Percentiles rank a stretch among this genome's conserved stretches.
Conservation (phyloP, 495 filamentous ascomycete species). For the Hypomontagnella monticulosa region DNA sequence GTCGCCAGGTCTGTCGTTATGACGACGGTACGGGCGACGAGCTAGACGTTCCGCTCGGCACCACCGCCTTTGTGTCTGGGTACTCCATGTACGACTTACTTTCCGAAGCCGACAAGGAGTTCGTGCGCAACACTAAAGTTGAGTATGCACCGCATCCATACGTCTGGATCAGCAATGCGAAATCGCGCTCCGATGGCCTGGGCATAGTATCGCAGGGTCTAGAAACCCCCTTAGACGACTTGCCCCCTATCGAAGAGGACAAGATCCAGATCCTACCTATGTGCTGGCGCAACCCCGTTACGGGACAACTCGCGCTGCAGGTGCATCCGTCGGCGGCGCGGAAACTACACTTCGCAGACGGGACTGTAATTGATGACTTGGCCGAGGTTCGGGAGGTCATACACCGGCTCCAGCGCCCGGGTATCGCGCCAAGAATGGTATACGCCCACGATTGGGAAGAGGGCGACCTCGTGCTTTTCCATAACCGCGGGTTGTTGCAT, state of each 20-base stretch:
- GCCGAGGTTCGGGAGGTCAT: slow-evolving; percentile 71
- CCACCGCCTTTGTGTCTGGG: slow-evolving; percentile 77
- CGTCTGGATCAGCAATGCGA: slow-evolving; percentile 76
- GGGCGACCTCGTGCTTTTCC: slow-evolving; percentile 76
- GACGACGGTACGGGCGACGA: slow-evolving; percentile 76
- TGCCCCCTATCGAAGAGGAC: slow-evolving; percentile 68
- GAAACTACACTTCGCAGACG: slow-evolving; percentile 69
- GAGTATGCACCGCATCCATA: slow-evolving; percentile 82
- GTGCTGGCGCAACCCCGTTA: slow-evolving; percentile 76
- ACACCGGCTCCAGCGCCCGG: slow-evolving; percentile 74
- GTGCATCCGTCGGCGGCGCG: slow-evolving; percentile 74
- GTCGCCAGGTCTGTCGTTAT: slow-evolving; percentile 71
- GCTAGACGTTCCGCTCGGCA: slow-evolving; percentile 73
- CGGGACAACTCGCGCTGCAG: slow-evolving; percentile 72
- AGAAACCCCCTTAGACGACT: slow-evolving; percentile 64
- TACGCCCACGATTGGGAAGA: slow-evolving; percentile 80
- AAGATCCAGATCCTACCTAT: slow-evolving; percentile 76
- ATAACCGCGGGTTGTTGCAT: slow-evolving; percentile 77
- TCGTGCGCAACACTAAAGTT: slow-evolving; percentile 68
- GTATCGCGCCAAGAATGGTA: slow-evolving; percentile 70
- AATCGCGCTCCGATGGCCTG: slow-evolving; percentile 70
- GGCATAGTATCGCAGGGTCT: slow-evolving; percentile 69
- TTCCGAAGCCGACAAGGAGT: slow-evolving; percentile 69
- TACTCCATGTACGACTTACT: slow-evolving; percentile 72
- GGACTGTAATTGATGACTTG: slow-evolving; percentile 71